phyloP scores from a whole-genome alignment of 2,329 filamentous ascomycete genomes.

The Echinosphaeria canescens region DNA sequence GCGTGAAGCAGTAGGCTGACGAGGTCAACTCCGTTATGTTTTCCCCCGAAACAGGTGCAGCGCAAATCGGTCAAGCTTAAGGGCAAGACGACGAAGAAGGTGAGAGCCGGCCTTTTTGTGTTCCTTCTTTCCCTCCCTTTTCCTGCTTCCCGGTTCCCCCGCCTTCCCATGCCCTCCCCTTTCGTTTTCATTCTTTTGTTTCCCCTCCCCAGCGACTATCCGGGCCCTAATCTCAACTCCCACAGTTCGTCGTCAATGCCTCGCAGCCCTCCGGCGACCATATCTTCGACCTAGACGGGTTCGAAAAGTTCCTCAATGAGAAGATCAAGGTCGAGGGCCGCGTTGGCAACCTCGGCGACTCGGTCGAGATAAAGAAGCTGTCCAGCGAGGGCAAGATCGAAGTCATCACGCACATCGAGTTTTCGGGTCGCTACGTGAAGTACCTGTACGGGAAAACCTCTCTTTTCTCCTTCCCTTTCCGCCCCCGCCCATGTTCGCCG shows the following conservation, averaged over 20 bases:
- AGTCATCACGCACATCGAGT: conserved; percentile 91
- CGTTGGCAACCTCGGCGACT: conserved; percentile 93
- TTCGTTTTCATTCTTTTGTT: no score
- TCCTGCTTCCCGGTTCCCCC: conserved; percentile 1
- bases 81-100: conserved; percentile 72
- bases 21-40: conserved; percentile 35
- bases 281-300: conserved; percentile 98
- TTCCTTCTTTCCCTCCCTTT: no score
- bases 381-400: conserved; percentile 94
- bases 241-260: conserved; percentile 99
- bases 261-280: conserved; percentile 96
- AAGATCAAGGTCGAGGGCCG: conserved; percentile 99
- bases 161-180: conserved; percentile 1
- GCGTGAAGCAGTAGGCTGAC: conserved; percentile 95
- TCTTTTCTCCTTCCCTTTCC: no score
- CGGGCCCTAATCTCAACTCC: no score
- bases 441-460: conserved; percentile 73
- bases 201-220: no score
- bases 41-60: no score
- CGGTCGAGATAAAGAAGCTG: conserved; percentile 75
- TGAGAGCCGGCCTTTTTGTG: no score
- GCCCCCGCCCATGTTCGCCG: no score
- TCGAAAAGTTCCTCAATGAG: conserved; percentile 99
- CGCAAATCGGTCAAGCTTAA: conserved; percentile 27
- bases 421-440: conserved; percentile 98